Evolutionary conservation across 192 early-diverging fungal genomes (phyloP).

Genomic region (Geranomyces michiganensis): DNA sequence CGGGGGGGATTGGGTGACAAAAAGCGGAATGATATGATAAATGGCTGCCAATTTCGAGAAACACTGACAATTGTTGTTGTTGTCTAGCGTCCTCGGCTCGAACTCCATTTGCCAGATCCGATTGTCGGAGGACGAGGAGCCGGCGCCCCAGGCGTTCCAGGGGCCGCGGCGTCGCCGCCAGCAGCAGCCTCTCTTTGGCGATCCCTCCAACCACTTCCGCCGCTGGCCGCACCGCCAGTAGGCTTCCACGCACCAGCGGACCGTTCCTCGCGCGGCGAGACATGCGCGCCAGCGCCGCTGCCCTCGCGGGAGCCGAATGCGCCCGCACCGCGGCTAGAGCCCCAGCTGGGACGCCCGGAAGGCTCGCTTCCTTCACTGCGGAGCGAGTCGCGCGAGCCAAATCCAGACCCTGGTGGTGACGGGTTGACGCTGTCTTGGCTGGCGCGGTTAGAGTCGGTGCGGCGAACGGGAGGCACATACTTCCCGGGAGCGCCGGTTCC

Average conservation of each 20-base stretch:
- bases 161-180: background rate
- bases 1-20: no score
- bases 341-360: background rate
- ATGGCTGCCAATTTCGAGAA: no score
- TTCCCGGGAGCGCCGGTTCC: conserved; percentile 14
- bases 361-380: background rate
- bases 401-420: background rate
- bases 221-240: background rate
- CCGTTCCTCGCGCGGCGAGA: conserved; percentile 15
- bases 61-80: no score
- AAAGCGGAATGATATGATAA: no score
- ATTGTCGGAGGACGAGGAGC: conserved; percentile 19
- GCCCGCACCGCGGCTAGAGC: background rate
- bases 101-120: conserved; percentile 35
- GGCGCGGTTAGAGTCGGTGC: conserved; percentile 10
- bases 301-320: conserved; percentile 8
- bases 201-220: background rate
- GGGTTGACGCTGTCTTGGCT: background rate
- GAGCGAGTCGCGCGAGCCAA: background rate
- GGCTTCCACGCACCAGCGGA: background rate
- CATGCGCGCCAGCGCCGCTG: background rate
- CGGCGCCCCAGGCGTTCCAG: background rate
- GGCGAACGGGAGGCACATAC: conserved; percentile 29
- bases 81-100: background rate
- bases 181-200: background rate